phyloP scores from a whole-genome alignment of 2,329 filamentous ascomycete genomes.

The Scytalidium lignicola region DNA sequence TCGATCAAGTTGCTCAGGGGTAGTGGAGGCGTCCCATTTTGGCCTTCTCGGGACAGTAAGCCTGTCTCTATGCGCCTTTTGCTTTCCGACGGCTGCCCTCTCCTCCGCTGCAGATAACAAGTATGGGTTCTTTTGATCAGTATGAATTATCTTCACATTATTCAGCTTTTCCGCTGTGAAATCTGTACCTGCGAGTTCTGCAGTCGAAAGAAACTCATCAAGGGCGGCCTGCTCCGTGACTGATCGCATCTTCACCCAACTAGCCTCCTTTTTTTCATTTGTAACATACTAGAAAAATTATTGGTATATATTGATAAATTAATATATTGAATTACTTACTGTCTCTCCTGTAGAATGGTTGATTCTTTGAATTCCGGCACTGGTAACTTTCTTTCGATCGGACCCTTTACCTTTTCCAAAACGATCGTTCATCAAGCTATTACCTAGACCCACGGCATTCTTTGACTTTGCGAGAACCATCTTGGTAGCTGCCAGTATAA shows the following conservation, averaged over 20 bases:
- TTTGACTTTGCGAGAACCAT: constrained; percentile 90
- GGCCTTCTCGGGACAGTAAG: constrained; percentile 88
- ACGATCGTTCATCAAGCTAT: constrained; percentile 97
- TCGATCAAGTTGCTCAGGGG: constrained; percentile 72
- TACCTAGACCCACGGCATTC: constrained; percentile 89
- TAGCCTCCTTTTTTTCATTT: constrained; percentile 82
- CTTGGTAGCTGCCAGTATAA: constrained; percentile 7
- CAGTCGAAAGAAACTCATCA: constrained; percentile 93
- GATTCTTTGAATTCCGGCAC: constrained; percentile 52
- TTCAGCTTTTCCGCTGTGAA: constrained; percentile 99
- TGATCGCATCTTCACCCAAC: constrained; percentile 99
- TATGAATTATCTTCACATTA: constrained; percentile 97
- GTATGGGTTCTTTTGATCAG: constrained; percentile 93
- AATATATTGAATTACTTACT: constrained; percentile 31
- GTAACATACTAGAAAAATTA: constrained; percentile 66
- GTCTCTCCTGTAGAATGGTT: constrained; percentile 77
- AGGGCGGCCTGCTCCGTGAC: constrained; percentile 95
- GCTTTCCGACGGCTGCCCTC: constrained; percentile 70
- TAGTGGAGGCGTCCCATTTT: constrained; percentile 81
- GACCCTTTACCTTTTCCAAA: constrained; percentile 89
- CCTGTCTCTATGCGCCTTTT: constrained; percentile 70
- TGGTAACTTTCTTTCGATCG: constrained; percentile 69
- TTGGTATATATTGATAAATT: constrained; percentile 17
- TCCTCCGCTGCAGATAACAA: constrained; percentile 83
- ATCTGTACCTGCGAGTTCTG: constrained; percentile 94